Evolutionary conservation across 2,329 filamentous ascomycete species (phyloP).

Genomic region (Cercospora zeina): DNA sequence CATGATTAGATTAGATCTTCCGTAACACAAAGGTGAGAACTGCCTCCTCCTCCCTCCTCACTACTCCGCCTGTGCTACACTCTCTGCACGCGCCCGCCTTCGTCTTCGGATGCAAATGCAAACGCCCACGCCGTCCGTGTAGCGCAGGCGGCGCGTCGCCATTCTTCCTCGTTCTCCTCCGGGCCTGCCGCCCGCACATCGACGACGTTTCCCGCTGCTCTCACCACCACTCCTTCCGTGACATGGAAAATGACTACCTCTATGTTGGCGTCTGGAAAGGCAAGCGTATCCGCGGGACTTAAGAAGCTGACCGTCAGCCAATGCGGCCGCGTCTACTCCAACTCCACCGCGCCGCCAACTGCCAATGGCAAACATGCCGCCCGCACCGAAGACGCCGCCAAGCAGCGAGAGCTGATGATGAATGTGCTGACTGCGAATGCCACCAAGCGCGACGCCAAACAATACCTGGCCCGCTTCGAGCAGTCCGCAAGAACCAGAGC

Average conservation of each 20-base stretch:
- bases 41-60: background rate
- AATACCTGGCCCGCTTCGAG: slow-evolving; percentile 88
- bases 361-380: slow-evolving; percentile 32
- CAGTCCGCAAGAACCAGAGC: slow-evolving; percentile 41
- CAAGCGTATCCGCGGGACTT: slow-evolving; percentile 36
- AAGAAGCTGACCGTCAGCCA: slow-evolving; percentile 23
- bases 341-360: slow-evolving; percentile 5
- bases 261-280: slow-evolving; percentile 42
- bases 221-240: slow-evolving; percentile 11
- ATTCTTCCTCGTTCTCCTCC: background rate
- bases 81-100: background rate
- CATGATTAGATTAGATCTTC: slow-evolving; percentile 6
- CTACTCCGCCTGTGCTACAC: background rate
- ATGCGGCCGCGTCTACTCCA: slow-evolving; percentile 24
- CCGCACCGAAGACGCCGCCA: slow-evolving; percentile 29
- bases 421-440: slow-evolving; percentile 85
- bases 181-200: background rate
- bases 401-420: slow-evolving; percentile 68
- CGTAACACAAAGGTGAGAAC: background rate
- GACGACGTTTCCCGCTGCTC: slow-evolving; percentile 6
- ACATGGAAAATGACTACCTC: slow-evolving; percentile 43
- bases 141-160: background rate
- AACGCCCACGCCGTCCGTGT: background rate
- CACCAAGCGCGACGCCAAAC: slow-evolving; percentile 88
- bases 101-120: background rate